Conservation (phyloP, 2,329 filamentous ascomycete species). For the Fusarium poae region DNA sequence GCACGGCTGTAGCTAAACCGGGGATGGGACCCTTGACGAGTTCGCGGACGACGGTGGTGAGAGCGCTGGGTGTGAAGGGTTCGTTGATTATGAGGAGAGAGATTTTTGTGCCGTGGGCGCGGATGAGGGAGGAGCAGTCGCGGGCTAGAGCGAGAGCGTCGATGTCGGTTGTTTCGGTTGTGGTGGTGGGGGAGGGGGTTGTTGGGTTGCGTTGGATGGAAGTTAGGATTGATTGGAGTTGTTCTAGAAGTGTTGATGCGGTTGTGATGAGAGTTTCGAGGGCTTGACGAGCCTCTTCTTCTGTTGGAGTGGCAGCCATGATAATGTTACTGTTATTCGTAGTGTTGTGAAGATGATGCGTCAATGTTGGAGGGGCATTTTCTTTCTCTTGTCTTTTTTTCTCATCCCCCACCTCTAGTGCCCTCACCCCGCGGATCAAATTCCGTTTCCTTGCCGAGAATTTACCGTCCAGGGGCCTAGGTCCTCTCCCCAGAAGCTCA, state of each 20-base stretch:
- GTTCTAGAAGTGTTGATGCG: constrained; percentile 56
- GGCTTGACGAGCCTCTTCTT: constrained; percentile 51
- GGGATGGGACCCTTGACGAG: constrained; percentile 81
- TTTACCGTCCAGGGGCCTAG: constrained; percentile 40
- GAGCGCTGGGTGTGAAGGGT: constrained; percentile 85
- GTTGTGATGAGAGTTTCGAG: constrained; percentile 57
- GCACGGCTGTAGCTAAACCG: constrained; percentile 77
- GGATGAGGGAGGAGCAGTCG: constrained; percentile 79
- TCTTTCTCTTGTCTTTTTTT: constrained; percentile 23
- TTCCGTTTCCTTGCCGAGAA: constrained; percentile 31
- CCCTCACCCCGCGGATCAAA: constrained; percentile 20
- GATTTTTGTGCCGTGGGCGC: constrained; percentile 87
- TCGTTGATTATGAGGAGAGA: constrained; percentile 88
- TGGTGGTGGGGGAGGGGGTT: constrained; percentile 25
- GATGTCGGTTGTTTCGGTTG: constrained; percentile 51
- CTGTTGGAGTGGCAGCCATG: constrained; percentile 46
- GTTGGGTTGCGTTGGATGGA: constrained; percentile 53
- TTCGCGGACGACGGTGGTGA: constrained; percentile 77
- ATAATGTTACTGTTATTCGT: not conserved
- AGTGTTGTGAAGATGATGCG: constrained; percentile 8
- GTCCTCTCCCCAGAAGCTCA: constrained; percentile 36
- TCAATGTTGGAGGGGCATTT: constrained; percentile 43
- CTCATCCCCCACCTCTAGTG: constrained; percentile 41
- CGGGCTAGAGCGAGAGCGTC: constrained; percentile 76
- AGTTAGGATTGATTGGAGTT: constrained; percentile 59